A percentile compares a stretch with the other conserved stretches of the same genome.
phyloP scores from a whole-genome alignment of 208 protist species.

The Spongospora subterranea region DNA sequence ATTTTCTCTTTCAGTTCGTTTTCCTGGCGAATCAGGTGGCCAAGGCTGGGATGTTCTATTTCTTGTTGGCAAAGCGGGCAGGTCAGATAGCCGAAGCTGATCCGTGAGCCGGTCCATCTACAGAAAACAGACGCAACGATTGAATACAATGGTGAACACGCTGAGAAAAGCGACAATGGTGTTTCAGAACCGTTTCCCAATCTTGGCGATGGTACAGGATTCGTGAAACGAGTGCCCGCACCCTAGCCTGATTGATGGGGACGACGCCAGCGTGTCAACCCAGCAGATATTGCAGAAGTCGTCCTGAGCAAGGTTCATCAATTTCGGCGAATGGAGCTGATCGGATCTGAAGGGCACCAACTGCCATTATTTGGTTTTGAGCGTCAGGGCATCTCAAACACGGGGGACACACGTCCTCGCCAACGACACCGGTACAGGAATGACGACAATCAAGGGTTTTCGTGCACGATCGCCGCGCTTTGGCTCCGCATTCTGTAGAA shows the following conservation, averaged over 20 bases:
- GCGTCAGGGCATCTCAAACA: constrained; percentile 1
- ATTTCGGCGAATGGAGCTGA: too few relatives aligned
- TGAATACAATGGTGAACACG: too few relatives aligned
- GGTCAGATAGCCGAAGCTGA: constrained; percentile 73
- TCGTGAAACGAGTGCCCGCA: constrained; percentile 77
- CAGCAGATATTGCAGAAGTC: constrained; percentile 79
- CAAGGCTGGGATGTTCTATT: constrained; percentile 70
- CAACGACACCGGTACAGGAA: background rate
- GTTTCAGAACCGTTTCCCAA: constrained; percentile 43
- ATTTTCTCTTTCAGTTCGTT: background rate
- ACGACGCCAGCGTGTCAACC: constrained; percentile 68
- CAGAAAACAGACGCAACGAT: too few relatives aligned
- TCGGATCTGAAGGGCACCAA: too few relatives aligned
- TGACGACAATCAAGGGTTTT: background rate
- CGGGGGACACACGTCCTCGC: background rate
- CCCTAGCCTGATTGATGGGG: constrained; percentile 73
- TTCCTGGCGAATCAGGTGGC: background rate
- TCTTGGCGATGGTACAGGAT: constrained; percentile 65
- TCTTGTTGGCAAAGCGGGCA: constrained; percentile 75
- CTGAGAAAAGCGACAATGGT: background rate
- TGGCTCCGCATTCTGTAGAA: background rate
- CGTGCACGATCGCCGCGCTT: background rate
- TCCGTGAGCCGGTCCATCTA: constrained; percentile 72
- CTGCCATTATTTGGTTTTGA: background rate
- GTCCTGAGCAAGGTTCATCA: too few relatives aligned